Percentiles rank a stretch among this genome's conserved stretches.
Evolutionary conservation across 805 yeast species (phyloP).

Genomic region (Ogataea pignaliae): DNA sequence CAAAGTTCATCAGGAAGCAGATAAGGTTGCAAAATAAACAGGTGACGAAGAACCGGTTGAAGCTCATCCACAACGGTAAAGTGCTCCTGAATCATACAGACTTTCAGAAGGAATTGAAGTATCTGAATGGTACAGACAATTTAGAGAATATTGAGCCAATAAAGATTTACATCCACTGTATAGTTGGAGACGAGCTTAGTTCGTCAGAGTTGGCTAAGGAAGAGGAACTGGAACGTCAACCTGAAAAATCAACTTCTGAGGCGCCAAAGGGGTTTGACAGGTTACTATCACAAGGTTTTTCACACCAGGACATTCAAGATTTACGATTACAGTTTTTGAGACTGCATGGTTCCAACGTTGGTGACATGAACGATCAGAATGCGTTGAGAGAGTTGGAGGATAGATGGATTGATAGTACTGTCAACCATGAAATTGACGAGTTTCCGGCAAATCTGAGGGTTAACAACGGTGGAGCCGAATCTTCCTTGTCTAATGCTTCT

Average conservation of each 20-base stretch:
- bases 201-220: conserved; percentile 56
- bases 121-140: conserved; percentile 2
- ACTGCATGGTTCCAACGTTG: conserved; percentile 49
- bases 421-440: conserved; percentile 46
- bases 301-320: conserved; percentile 68
- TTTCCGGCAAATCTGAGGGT: conserved; percentile 32
- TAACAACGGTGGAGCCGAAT: no score
- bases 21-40: conserved; percentile 34
- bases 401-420: conserved; percentile 82
- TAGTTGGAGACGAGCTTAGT: conserved; percentile 63
- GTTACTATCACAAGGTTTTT: conserved; percentile 75
- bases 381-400: conserved; percentile 72
- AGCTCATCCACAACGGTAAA: conserved; percentile 66
- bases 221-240: conserved; percentile 52
- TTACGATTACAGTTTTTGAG: conserved; percentile 70
- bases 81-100: conserved; percentile 55
- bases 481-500: conserved; percentile 1
- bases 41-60: conserved; percentile 42
- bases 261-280: conserved; percentile 85
- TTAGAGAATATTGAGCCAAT: conserved; percentile 12
- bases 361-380: conserved; percentile 32
- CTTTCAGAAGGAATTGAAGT: conserved; percentile 45
- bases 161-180: conserved; percentile 69
- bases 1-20: conserved; percentile 36
- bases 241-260: conserved; percentile 49